Evolutionary conservation across 768 basidiomycete genomes (phyloP), one percentile per base, ranked within the genome.

Genomic region (Kwoniella dendrophila): DNA sequence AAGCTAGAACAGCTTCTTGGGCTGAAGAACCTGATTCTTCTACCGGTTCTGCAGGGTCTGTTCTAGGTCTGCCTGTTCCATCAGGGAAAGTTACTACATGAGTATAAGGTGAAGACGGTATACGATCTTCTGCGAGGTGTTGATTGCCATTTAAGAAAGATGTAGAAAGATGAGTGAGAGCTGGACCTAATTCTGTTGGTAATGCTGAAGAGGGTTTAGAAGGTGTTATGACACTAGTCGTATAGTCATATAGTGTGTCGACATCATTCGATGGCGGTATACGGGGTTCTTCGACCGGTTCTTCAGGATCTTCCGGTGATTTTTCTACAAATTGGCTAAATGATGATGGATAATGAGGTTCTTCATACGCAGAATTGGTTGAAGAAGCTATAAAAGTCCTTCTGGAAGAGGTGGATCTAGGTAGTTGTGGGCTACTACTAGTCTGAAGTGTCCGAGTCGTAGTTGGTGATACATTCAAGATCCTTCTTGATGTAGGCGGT

Each of bases 101-200:
- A 10, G 44, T 56, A 33, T 50, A 49, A 18, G 45, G 50, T 48
- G 54, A 26, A 30, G 55, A 49, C 4, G 49, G 38, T 2, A 8
- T 34, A 10, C 50, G 33, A 4, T 55, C 48, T 18, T 59, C 47
- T 10, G 57, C 51, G n/a, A 64, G 40, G 26, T 49, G 50, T 44
- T 72, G 73, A 51, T 68, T 67, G 20, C 62, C 60, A 10, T 60
- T 61, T 12, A 68, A 53, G 43, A 70, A 68, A 12, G 68, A 58
- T n/a, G 72, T 67, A 4, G 56, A 48, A 7, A 73, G 33, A 22
- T 68, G 70, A 29, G 64, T 65, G 2, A 53, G 48, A 20, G 66
- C 36, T 7, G 63, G 50, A 3, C 43, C 34, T 6, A 68, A 49
- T 29, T 71, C 45, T 3, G 27, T 41, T 6, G 68, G 60, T 11